Evolutionary conservation across 176 grass and related monocot species (phyloP), one percentile per base, ranked within the genome.

Genomic region (Secale cereale): DNA sequence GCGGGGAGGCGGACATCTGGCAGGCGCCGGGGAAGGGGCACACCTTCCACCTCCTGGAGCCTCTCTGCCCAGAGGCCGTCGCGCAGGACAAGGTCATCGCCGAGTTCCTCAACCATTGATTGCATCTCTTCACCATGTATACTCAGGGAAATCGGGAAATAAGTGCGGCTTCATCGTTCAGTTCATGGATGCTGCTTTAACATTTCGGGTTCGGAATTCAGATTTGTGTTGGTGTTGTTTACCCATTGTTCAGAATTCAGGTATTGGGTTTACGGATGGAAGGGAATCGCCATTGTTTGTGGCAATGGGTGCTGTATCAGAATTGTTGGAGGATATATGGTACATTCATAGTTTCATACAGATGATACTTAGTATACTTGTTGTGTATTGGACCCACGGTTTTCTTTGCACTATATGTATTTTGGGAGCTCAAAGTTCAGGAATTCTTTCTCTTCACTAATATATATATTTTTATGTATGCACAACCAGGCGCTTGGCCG

Each of bases 11-110:
- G 1, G 84, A 83, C 74, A 79, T 90, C 2, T 90, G 88, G 88
- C 84, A 90, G 84, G 84, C 84, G 84, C 84, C 84, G 3, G 26
- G 6, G 22, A 90, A 90, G 74, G 84, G 88, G 2, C 88, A 90
- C 80, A 90, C 88, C 4, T 90, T 90, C 84, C 88, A 90, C 88
- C 84, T 90, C 65, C 84, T 90, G 0, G 88, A 90, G 66, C 88
- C 88, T 0, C 3, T 8, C 80, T 86, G 88, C 84, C 74, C 83
- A 35, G 88, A 82, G 66, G 88, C 88, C 84, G 16, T 90, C 59
- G 74, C 32, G 15, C 88, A 90, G 88, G 88, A 90, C 80, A 90
- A 90, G 66, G 88, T 83, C 74, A 90, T 90, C 79, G 78, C 74
- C 80, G 74, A 59, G 27, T 90, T 90, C 74, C 84, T 90, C 66